Conservation (phyloP, 768 basidiomycete genomes). For the Postia placenta region DNA sequence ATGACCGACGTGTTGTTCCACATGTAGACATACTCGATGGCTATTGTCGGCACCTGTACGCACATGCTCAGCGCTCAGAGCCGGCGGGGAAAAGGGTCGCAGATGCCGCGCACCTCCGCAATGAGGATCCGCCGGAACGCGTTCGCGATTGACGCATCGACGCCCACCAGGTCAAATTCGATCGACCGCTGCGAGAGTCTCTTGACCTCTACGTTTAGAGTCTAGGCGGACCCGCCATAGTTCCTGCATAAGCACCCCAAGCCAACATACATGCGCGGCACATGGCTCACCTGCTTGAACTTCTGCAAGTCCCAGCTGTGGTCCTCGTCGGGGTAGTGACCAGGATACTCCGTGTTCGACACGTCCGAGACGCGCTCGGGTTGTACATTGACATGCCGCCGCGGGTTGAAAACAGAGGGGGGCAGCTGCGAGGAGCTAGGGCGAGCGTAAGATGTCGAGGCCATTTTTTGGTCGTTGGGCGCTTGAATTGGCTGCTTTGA, state of each 20-base stretch:
- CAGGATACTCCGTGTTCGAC: conserved; percentile 87
- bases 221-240: conserved; percentile 34
- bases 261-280: background rate
- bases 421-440: conserved; percentile 16
- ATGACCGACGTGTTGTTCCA: conserved; percentile 95
- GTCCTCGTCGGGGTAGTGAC: conserved; percentile 81
- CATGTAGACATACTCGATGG: conserved; percentile 85
- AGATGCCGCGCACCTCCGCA: conserved; percentile 70
- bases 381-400: conserved; percentile 58
- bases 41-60: conserved; percentile 79
- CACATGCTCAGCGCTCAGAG: background rate
- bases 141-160: conserved; percentile 95
- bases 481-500: no score
- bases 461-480: conserved; percentile 12
- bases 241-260: no score
- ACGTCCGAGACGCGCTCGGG: conserved; percentile 74
- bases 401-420: conserved; percentile 29
- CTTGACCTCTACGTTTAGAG: conserved; percentile 65
- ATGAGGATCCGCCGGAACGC: conserved; percentile 89
- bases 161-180: conserved; percentile 93
- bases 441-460: conserved; percentile 14
- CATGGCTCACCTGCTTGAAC: conserved; percentile 65
- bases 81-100: background rate
- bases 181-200: conserved; percentile 77
- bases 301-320: conserved; percentile 73